These are phyloP conservation scores for Suillus placidus DNA, from an alignment of 768 basidiomycete species.

Conservation along the genomic window DNA sequence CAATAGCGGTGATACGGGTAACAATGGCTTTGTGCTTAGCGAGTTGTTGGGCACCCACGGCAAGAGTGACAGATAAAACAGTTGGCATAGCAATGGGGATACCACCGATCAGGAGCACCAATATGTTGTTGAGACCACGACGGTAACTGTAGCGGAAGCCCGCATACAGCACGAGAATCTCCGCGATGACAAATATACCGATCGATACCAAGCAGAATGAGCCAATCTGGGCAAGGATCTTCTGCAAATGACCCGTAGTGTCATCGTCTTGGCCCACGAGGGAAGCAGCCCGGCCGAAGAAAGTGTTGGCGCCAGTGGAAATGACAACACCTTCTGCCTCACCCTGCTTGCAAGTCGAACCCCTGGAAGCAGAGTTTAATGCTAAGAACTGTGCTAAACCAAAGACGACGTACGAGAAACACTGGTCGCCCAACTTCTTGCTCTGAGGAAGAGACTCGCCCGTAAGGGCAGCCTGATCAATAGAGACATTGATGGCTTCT, in stretches of 20 bases:
- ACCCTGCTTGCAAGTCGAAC: conserved; percentile 98
- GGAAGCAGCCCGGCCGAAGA: conserved; percentile 98
- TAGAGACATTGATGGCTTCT: conserved; percentile 96
- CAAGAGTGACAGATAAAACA: conserved; percentile 96
- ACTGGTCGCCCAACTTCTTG: conserved; percentile 95
- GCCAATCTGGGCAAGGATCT: conserved; percentile 97
- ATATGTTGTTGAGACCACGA: conserved; percentile 94
- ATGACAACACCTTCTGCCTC: conserved; percentile 99
- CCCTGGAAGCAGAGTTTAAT: conserved; percentile 45
- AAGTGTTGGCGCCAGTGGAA: conserved; percentile 96
- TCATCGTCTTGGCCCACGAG: conserved; percentile 98
- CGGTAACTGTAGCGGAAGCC: conserved; percentile 91
- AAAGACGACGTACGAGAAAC: conserved; percentile 84
- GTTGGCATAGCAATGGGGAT: conserved; percentile 99
- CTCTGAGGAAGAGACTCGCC: conserved; percentile 93
- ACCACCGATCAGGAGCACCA: conserved; percentile 98
- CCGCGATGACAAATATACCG: conserved; percentile 92
- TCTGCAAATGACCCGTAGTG: conserved; percentile 97
- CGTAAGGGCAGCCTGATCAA: conserved; percentile 97
- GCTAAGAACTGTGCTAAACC: conserved; percentile 12
- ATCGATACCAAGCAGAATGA: conserved; percentile 97
- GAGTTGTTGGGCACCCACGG: conserved; percentile 97
- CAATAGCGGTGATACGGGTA: conserved; percentile 99
- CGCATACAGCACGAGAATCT: conserved; percentile 93
- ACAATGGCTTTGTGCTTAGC: conserved; percentile 99